A percentile compares a stretch with the other conserved stretches of the same genome.
These are phyloP conservation scores for Cordyceps tenuipes DNA, from an alignment of 2,329 filamentous ascomycete species.

Conservation along the genomic window DNA sequence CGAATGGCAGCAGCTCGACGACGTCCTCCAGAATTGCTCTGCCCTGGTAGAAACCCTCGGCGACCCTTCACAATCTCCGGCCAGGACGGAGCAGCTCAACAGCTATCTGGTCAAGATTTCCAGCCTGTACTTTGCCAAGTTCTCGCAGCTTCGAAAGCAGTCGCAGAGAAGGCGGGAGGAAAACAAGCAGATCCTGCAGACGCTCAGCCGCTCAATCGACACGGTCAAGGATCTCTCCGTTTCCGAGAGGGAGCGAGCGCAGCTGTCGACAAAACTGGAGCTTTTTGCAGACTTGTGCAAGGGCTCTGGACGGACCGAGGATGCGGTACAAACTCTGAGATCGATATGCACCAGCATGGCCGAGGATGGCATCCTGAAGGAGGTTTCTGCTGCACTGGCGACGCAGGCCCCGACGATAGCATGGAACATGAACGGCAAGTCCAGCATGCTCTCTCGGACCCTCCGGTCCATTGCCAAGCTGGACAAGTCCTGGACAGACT, in stretches of 20 bases:
- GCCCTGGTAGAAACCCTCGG: conserved; percentile 46
- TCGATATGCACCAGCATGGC: conserved; percentile 56
- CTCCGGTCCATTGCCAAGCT: conserved; percentile 53
- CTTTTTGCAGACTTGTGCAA: conserved; percentile 55
- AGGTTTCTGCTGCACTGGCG: conserved; percentile 42
- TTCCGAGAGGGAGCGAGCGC: conserved; percentile 49
- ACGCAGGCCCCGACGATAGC: conserved; percentile 41
- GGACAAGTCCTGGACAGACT: conserved; percentile 47
- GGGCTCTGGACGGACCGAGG: conserved; percentile 41
- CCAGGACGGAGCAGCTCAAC: conserved; percentile 25
- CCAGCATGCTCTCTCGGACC: conserved; percentile 48
- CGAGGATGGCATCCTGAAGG: conserved; percentile 46
- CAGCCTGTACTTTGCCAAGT: conserved; percentile 61
- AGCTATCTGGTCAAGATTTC: conserved; percentile 59
- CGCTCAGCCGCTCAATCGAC: conserved; percentile 57
- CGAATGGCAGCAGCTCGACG: conserved; percentile 48
- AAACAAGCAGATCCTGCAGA: conserved; percentile 39
- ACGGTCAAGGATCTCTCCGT: conserved; percentile 46
- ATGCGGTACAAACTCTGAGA: conserved; percentile 50
- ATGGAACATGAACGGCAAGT: conserved; percentile 44
- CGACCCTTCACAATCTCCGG: conserved; percentile 25
- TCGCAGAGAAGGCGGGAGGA: conserved; percentile 27
- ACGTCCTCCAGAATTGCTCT: conserved; percentile 48
- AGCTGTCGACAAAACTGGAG: conserved; percentile 57
- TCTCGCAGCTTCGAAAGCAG: conserved; percentile 42